Percentiles rank a stretch among this genome's conserved stretches.
Conservation (phyloP, 495 filamentous ascomycete species). For the Lasiosphaeris hirsuta region DNA sequence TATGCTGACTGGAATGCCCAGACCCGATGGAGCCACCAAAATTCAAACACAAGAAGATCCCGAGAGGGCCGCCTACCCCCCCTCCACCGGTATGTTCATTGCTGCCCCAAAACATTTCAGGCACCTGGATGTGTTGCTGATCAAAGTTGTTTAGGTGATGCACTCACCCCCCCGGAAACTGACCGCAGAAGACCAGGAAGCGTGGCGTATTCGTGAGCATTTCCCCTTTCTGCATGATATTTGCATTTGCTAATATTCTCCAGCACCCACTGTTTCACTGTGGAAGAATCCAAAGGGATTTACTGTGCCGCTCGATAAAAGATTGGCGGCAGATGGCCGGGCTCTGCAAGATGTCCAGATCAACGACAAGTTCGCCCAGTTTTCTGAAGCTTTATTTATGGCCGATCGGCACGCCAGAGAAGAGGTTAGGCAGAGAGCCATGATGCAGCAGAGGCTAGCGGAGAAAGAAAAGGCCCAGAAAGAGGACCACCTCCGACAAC, state of each 20-base stretch:
- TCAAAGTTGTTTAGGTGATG: constrained; percentile 53
- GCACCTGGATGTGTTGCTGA: not conserved
- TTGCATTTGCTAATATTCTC: not conserved
- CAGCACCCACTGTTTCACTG: constrained; percentile 81
- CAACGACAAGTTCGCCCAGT: constrained; percentile 98
- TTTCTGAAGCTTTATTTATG: constrained; percentile 89
- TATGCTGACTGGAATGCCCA: constrained; percentile 5
- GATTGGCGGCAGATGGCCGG: constrained; percentile 91
- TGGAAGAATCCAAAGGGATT: constrained; percentile 99
- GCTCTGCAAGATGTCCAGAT: constrained; percentile 92
- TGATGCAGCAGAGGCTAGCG: constrained; percentile 94
- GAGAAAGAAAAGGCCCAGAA: constrained; percentile 95
- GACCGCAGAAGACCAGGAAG: constrained; percentile 95
- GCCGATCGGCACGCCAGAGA: constrained; percentile 93
- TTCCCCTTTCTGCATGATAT: not conserved
- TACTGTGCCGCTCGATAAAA: constrained; percentile 93
- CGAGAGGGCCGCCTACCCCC: constrained; percentile 86
- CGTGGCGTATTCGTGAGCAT: constrained; percentile 69
- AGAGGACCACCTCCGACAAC: constrained; percentile 83
- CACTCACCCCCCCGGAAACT: constrained; percentile 93
- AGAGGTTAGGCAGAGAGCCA: constrained; percentile 85
- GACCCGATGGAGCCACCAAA: constrained; percentile 99
- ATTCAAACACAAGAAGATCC: constrained; percentile 98
- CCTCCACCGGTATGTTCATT: constrained; percentile 62
- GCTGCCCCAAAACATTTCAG: no score